Evolutionary conservation across 2,329 filamentous ascomycete genomes (phyloP).

Genomic region (Neurospora sp.): DNA sequence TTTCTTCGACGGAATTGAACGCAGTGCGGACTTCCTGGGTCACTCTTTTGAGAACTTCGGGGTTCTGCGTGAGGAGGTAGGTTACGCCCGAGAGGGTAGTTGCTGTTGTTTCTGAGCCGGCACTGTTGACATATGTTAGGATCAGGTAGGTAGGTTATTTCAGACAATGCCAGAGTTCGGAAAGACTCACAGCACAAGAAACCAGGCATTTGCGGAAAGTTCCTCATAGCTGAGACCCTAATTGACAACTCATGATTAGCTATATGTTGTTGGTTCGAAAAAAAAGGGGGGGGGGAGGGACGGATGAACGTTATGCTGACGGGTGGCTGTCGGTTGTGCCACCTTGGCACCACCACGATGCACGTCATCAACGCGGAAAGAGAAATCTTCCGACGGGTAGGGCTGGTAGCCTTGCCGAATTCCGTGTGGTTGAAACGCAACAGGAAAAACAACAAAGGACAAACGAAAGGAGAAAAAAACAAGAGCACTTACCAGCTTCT

Average conservation of each 20-base stretch:
- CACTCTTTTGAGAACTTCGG: conserved; percentile 21
- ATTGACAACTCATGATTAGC: conserved; percentile 8
- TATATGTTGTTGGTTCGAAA: conserved; percentile 1
- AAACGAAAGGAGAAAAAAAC: background rate
- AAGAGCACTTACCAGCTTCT: conserved; percentile 2
- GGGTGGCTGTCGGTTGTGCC: background rate
- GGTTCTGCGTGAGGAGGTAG: conserved; percentile 23
- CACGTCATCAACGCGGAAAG: background rate
- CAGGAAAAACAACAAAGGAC: background rate
- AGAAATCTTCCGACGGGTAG: background rate
- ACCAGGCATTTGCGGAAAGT: conserved; percentile 7
- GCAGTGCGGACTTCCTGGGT: conserved; percentile 26
- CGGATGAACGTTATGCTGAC: background rate
- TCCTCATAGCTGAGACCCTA: conserved; percentile 5
- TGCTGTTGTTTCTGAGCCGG: conserved; percentile 17
- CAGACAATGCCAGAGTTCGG: background rate
- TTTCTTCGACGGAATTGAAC: conserved; percentile 27
- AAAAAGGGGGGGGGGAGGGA: background rate
- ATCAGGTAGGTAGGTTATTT: background rate
- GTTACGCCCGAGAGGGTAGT: conserved; percentile 15
- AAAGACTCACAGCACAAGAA: conserved; percentile 4
- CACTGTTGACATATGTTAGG: background rate
- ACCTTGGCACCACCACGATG: background rate
- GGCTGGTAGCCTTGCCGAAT: background rate
- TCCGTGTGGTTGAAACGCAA: background rate